These are phyloP conservation scores for Dillenia turbinata DNA, from an alignment of 164 flowering plant species.

Conservation along the genomic window DNA sequence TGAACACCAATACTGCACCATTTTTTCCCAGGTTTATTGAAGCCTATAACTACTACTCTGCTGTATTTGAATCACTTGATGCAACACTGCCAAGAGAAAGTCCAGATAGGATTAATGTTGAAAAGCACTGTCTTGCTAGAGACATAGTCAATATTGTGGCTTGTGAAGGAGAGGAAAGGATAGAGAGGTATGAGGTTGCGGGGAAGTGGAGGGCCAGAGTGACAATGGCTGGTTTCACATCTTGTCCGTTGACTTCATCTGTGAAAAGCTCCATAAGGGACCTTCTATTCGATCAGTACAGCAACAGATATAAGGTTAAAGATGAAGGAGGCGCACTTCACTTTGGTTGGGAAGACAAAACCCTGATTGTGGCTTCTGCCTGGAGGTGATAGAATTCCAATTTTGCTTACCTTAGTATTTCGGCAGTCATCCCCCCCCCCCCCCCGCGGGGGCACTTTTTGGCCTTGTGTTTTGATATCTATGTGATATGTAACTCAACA, in stretches of 20 bases:
- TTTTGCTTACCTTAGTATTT: no score
- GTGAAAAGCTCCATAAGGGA: constrained; percentile 18
- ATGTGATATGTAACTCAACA: no score
- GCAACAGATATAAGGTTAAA: no score
- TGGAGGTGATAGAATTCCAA: no score
- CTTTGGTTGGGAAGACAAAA: no score
- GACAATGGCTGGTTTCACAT: constrained; percentile 26
- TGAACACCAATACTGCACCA: constrained; percentile 25
- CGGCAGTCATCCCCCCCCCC: no score
- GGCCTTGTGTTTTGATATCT: no score
- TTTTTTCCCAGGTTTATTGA: constrained; percentile 24
- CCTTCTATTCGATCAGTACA: background rate
- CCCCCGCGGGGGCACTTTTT: no score
- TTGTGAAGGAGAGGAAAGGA: constrained; percentile 29
- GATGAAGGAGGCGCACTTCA: no score
- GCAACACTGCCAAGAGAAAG: constrained; percentile 16
- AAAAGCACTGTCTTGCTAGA: constrained; percentile 26
- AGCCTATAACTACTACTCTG: constrained; percentile 21
- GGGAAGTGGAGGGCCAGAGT: constrained; percentile 31
- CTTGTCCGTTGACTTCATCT: constrained; percentile 17
- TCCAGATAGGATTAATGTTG: constrained; percentile 22
- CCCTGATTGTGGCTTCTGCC: no score
- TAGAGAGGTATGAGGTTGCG: constrained; percentile 25
- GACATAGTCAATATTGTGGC: constrained; percentile 31
- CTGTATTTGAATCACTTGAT: constrained; percentile 30